Percentiles rank a stretch among this genome's conserved stretches.
Evolutionary conservation across 257 asterid genomes (phyloP).

Genomic region (Phtheirospermum japonicum): DNA sequence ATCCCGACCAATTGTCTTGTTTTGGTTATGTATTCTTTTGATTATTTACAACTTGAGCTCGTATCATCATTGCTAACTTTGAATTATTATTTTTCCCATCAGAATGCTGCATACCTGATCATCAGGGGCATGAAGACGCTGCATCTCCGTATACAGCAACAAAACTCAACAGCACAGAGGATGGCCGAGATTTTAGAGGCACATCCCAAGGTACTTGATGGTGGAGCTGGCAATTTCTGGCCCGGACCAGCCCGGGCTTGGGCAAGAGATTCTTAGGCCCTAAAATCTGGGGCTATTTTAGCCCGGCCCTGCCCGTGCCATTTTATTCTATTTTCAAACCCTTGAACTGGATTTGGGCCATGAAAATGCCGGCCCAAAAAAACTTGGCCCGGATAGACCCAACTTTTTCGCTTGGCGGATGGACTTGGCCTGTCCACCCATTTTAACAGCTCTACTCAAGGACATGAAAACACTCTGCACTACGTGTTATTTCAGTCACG

Average conservation of each 20-base stretch:
- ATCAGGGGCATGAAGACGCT: slow-evolving; percentile 98
- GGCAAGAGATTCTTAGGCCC: too few species aligned
- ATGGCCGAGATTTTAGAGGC: slow-evolving; percentile 99
- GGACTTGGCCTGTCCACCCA: too few species aligned
- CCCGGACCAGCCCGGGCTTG: too few species aligned
- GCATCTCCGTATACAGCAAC: slow-evolving; percentile 96
- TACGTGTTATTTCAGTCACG: background rate
- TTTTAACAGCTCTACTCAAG: too few species aligned
- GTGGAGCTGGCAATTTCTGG: too few species aligned
- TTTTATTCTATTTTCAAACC: too few species aligned
- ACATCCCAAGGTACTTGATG: slow-evolving; percentile 77
- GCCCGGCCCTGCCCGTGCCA: too few species aligned
- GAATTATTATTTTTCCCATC: slow-evolving; percentile 18
- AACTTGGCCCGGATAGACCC: too few species aligned
- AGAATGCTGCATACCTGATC: slow-evolving; percentile 92
- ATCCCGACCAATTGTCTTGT: slow-evolving; percentile 13
- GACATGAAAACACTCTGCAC: slow-evolving; percentile 8
- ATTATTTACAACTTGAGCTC: slow-evolving; percentile 11
- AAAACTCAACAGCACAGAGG: slow-evolving; percentile 88
- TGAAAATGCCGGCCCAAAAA: too few species aligned
- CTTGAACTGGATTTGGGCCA: too few species aligned
- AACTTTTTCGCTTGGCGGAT: too few species aligned
- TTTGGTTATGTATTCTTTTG: slow-evolving; percentile 11
- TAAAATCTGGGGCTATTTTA: too few species aligned
- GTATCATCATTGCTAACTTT: background rate